phyloP scores from a whole-genome alignment of 1,284 basidiomycete species.

The Meripilus lineatus region DNA sequence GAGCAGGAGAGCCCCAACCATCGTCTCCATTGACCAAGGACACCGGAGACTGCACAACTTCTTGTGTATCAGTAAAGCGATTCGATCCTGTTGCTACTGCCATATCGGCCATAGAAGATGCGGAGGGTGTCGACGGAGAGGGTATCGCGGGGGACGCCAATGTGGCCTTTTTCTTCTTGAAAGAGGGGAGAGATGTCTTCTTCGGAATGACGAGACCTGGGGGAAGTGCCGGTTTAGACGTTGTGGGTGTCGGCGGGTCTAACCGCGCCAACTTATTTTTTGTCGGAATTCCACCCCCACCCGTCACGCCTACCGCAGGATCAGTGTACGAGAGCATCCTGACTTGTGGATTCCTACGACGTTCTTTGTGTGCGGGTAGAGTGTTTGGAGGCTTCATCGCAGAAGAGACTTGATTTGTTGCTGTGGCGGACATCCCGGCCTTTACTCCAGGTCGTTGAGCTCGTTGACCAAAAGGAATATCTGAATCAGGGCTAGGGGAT shows the following conservation, averaged over 20 bases:
- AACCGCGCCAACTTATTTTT: conserved; percentile 2
- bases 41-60: conserved; percentile 9
- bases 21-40: neutral
- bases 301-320: neutral
- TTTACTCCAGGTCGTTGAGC: no score
- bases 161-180: conserved; percentile 37
- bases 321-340: neutral
- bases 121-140: neutral
- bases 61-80: neutral
- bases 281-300: neutral
- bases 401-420: no score
- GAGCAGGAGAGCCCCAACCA: no score
- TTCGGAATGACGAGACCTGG: neutral
- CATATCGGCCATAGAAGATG: neutral
- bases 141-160: conserved; percentile 2
- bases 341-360: neutral
- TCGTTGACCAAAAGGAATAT: no score
- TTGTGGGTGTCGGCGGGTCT: conserved; percentile 23
- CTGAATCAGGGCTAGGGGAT: no score
- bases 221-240: conserved; percentile 11
- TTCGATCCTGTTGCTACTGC: neutral
- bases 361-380: neutral
- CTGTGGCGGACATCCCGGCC: no score
- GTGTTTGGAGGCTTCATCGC: no score
- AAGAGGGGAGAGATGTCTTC: conserved; percentile 32